Evolutionary conservation across 345 rosid genomes (phyloP).

Genomic region (Aquilaria yunnanensis): DNA sequence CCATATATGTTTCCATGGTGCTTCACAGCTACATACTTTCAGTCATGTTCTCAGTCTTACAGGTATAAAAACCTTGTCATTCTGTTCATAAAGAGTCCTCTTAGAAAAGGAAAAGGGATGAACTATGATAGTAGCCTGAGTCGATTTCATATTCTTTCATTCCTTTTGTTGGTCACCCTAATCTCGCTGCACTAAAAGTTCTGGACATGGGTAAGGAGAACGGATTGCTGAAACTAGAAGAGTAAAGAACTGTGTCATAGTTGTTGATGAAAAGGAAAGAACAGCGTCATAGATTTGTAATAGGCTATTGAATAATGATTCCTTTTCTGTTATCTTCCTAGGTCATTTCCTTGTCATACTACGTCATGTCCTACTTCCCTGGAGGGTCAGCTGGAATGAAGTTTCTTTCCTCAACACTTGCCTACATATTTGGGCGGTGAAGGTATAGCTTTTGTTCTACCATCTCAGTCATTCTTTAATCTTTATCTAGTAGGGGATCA

Average conservation of each 20-base stretch:
- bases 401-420: conserved; percentile 30
- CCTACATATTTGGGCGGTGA: conserved; percentile 37
- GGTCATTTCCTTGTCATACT: conserved; percentile 38
- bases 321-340: conserved; percentile 11
- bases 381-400: conserved; percentile 44
- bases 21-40: conserved; percentile 71
- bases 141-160: not conserved
- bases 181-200: not conserved
- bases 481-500: no score
- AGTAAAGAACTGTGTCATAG: no score
- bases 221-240: no score
- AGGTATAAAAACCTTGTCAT: conserved; percentile 32
- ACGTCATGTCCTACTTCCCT: conserved; percentile 44
- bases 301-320: conserved; percentile 4
- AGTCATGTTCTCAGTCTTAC: conserved; percentile 56
- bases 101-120: not conserved
- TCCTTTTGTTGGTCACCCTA: not conserved
- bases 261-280: not conserved
- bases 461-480: no score
- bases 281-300: not conserved
- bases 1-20: conserved; percentile 60
- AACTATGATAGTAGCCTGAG: not conserved
- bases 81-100: not conserved
- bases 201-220: not conserved
- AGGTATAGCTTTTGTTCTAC: not conserved